Base-by-base conservation (phyloP, 768 basidiomycete species). In the Tricholoma saponaceum region DNA sequence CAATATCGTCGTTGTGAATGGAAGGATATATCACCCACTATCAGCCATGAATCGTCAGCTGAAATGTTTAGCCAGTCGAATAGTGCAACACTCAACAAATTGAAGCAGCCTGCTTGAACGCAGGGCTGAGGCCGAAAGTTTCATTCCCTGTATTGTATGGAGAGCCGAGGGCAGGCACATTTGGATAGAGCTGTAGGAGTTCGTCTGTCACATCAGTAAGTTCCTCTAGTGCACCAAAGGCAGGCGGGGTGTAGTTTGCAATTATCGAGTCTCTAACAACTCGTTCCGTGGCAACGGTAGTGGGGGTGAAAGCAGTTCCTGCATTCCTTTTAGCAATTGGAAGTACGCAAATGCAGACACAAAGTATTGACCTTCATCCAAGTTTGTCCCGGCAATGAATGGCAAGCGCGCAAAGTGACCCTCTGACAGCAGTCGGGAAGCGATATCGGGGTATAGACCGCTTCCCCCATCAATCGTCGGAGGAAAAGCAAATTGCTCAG, bases 311-410 rank as follows among this genome's bases (percentile, higher is more conserved):
- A 4, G 52, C 0, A 0, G 77, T 77, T 0, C 73, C 77, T 78
- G 39, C 22, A 25, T 1, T 8, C 25, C 39, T 35, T 4, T 62
- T 23, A 39, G 43, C 23, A 33, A 54, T 18, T 41, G 53, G 14
- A 20, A 56, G 16, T 51, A 18, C 5, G 28, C 37, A 39, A 23
- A 22, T 3, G 25, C 7, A 14, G 32, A 39, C 33, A 10, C n/a
- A 33, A 9, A n/a, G n/a, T 20, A 55, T 47, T 7, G 20, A 76
- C 79, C 79, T 70, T 81, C 80, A 59, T 80, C 79, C n/a, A 74
- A 64, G 54, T 69, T 72, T 4, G 73, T 74, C 16, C 79, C 79
- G 20, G 76, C 66, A 25, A 81, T 79, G 60, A 78, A 77, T 0
- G 79, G 79, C 4, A 81, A 26, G 20, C 66, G 64, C 1, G 73